phyloP scores from a whole-genome alignment of 2,329 filamentous ascomycete genomes.

The Nothomitra cinnamomea region DNA sequence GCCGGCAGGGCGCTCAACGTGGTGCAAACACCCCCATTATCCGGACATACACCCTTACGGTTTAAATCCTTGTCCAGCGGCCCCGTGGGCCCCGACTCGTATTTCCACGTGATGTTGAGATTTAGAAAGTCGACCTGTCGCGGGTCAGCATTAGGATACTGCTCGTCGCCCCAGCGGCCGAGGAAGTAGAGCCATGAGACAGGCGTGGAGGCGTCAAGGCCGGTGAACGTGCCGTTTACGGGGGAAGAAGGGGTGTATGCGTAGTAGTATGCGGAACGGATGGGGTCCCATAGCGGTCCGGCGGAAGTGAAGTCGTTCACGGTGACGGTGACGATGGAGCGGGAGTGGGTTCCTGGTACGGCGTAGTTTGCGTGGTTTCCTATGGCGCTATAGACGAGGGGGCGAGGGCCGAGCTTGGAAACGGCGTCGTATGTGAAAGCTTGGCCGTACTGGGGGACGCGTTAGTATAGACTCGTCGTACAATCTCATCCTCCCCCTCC shows the following conservation, averaged over 20 bases:
- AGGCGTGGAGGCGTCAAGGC: constrained; percentile 50
- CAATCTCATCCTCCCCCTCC: too few species aligned
- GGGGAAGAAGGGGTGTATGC: constrained; percentile 51
- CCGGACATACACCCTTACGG: constrained; percentile 56
- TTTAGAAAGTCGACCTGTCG: constrained; percentile 59
- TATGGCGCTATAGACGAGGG: constrained; percentile 73
- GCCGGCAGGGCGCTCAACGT: constrained; percentile 13
- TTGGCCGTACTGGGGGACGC: constrained; percentile 29
- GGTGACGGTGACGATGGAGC: constrained; percentile 72
- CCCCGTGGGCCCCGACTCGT: constrained; percentile 73
- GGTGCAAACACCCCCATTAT: constrained; percentile 28
- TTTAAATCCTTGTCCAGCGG: constrained; percentile 75
- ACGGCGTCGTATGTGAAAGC: constrained; percentile 41
- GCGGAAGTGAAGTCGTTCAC: constrained; percentile 73
- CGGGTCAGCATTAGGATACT: constrained; percentile 63
- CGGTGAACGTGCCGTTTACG: constrained; percentile 26
- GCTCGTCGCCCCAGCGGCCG: constrained; percentile 85
- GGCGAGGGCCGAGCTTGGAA: constrained; percentile 38
- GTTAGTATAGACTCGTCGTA: constrained; percentile 7
- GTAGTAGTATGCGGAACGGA: constrained; percentile 63
- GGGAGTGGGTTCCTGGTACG: constrained; percentile 61
- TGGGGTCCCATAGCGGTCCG: constrained; percentile 78
- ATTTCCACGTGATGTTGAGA: constrained; percentile 85
- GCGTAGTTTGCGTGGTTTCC: constrained; percentile 92
- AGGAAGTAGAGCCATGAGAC: constrained; percentile 78